phyloP scores from a whole-genome alignment of 2,329 filamentous ascomycete genomes.

The Colletotrichum viniferum region DNA sequence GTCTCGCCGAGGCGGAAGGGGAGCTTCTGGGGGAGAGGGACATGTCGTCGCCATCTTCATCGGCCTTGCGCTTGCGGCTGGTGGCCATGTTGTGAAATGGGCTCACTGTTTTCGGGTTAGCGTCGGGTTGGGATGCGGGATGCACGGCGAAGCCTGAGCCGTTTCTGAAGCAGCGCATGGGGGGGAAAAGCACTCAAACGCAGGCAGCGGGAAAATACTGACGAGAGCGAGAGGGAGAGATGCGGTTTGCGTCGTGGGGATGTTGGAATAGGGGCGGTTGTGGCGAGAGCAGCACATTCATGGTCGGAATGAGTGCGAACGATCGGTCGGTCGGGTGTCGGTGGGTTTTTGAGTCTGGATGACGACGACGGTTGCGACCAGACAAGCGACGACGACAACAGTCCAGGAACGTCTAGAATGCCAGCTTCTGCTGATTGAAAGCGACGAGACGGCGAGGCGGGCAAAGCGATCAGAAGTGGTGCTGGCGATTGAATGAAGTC shows the following conservation, averaged over 20 bases:
- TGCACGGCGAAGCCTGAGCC: conserved; percentile 4
- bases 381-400: conserved; percentile 10
- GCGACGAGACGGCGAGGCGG: neutral
- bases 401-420: conserved; percentile 15
- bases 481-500: neutral
- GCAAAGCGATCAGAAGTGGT: neutral
- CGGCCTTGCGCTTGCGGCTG: conserved; percentile 84
- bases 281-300: conserved; percentile 67
- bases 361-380: conserved; percentile 19
- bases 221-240: conserved; percentile 61
- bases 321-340: neutral
- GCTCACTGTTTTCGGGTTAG: conserved; percentile 20
- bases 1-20: conserved; percentile 73
- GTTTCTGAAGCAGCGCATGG: neutral
- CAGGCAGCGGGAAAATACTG: conserved; percentile 43
- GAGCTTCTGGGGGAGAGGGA: conserved; percentile 85
- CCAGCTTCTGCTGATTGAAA: neutral
- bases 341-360: conserved; percentile 4
- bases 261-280: conserved; percentile 64
- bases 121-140: conserved; percentile 4
- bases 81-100: conserved; percentile 58
- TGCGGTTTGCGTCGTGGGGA: conserved; percentile 59
- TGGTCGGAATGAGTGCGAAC: conserved; percentile 34
- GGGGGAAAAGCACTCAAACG: conserved; percentile 1
- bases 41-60: conserved; percentile 86